These are phyloP conservation scores for Chlorella sp. DNA, from an alignment of 139 green algal species.

Conservation along the genomic window DNA sequence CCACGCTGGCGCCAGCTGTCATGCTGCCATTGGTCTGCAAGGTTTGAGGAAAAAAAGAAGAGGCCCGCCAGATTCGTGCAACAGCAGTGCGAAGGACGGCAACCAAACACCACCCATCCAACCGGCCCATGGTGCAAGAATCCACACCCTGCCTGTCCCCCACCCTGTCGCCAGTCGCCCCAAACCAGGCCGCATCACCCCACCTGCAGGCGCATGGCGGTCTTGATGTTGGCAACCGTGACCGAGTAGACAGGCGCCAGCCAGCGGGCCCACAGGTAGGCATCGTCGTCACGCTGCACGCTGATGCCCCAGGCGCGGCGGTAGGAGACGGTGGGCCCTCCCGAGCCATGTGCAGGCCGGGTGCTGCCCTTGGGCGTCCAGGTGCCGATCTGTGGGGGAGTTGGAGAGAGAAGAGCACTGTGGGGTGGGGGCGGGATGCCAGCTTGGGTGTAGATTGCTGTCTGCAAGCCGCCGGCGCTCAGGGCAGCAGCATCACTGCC, in stretches of 20 bases:
- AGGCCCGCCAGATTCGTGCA: too few species aligned
- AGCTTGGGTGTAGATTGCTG: too few species aligned
- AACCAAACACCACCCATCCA: too few species aligned
- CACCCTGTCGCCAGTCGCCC: too few species aligned
- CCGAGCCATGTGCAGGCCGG: neutral
- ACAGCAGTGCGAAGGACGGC: too few species aligned
- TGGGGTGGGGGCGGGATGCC: too few species aligned
- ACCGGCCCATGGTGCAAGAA: too few species aligned
- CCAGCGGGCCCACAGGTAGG: constrained; percentile 54
- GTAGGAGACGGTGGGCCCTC: neutral
- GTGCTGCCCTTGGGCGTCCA: constrained; percentile 44
- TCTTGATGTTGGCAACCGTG: constrained; percentile 43
- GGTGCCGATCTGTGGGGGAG: constrained; percentile 39
- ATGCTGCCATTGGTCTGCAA: constrained; percentile 41
- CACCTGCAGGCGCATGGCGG: constrained; percentile 27
- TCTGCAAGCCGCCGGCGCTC: too few species aligned
- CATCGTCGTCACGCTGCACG: constrained; percentile 41
- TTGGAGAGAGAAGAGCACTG: too few species aligned
- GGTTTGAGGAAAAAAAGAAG: too few species aligned
- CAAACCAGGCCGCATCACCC: neutral
- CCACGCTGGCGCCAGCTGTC: constrained; percentile 33
- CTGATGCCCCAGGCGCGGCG: constrained; percentile 46
- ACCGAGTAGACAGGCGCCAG: constrained; percentile 61
- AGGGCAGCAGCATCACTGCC: too few species aligned
- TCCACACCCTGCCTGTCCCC: too few species aligned